Base-by-base conservation (phyloP, 1,139 yeast species). In the Lodderomyces metapsilosis region DNA sequence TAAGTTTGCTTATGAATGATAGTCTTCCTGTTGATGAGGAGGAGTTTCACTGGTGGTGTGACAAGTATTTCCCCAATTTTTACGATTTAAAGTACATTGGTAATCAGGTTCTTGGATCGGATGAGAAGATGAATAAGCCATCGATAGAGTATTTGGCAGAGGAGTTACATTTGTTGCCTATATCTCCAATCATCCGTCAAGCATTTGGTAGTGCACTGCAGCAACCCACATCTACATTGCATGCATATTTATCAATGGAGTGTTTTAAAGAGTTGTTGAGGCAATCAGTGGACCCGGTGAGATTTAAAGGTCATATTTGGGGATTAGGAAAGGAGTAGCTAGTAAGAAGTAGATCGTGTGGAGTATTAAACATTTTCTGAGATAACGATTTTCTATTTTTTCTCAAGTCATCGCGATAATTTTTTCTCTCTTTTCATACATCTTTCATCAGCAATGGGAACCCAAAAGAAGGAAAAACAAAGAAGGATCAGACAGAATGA, bases 401-500 rank as follows among this genome's bases (percentile, higher is more conserved):
- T 28, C 15, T 15, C 15, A 15, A 15, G 18, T 28, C 32, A 28
- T 28, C 32, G 32, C 32, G 18, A 28, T 28, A 28, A 15, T 28
- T 28, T 28, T 28, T n/a, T 25, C 27, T 8, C 12, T 9, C 12
- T 11, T 11, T 24, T 13, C 15, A 13, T 11, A 7, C 7, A 3
- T 9, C 12, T 15, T 7, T n/a, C 18, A 28, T 28, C 17, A 28
- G n/a, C 18, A 28, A 91, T 92, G 98, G 98, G 97, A 59, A 84
- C 89, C 31, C 91, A 80, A 47, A 92, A 92, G 76, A 92, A 88
- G 58, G 98, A 91, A 66, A 87, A 86, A 62, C 77, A 74, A 56
- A 84, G 98, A 73, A 79, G 96, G 61, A 75, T 75, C 48, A 84
- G 95, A 58, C 88, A 89, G 62, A 84, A 84, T 43, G 88, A 84